Base-by-base conservation (phyloP, 306 rosid genomes). In the Sphenostylis stenocarpa region DNA sequence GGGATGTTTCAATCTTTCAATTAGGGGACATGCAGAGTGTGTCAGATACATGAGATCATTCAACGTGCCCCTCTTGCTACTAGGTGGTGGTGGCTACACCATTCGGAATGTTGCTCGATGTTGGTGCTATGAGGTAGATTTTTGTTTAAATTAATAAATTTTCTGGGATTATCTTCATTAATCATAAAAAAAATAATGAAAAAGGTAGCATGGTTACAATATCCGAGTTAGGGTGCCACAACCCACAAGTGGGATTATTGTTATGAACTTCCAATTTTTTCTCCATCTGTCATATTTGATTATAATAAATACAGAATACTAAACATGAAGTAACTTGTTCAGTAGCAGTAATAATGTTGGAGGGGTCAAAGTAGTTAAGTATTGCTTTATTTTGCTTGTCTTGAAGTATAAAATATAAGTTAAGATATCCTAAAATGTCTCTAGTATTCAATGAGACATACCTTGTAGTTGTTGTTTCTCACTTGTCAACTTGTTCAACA, bases 11-110 rank as follows among this genome's bases (percentile, higher is more conserved):
- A 92, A 92, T 80, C 93, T 92, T 76, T 92, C 97, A 57, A 92
- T 92, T 51, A 92, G 89, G 79, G 97, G 97, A 39, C 97, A 92
- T 53, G 97, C 96, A 8, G 97, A 92, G 84, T 92, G 97, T 87
- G 96, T 92, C 63, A 90, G 29, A 85, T 92, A 84, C 70, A 92
- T 92, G 97, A 85, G 97, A 76, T 92, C 97, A 33, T 92, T 92
- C 87, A 92, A 92, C 76, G 97, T 92, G 58, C 97, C 97, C 49
- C 86, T 92, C 66, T 81, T 91, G 87, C 87, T 90, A 26, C 85
- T 91, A 31, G 97, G 97, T 53, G 97, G 97, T 1, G 97, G 97
- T 31, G 97, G 97, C 82, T 92, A 92, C 72, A 92, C 97, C 78
- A 92, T 92, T 63, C 88, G 97, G 34, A 92, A 92, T 77, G 97